phyloP scores from a whole-genome alignment of 2,329 filamentous ascomycete genomes.

The Xylariaceae sp. region DNA sequence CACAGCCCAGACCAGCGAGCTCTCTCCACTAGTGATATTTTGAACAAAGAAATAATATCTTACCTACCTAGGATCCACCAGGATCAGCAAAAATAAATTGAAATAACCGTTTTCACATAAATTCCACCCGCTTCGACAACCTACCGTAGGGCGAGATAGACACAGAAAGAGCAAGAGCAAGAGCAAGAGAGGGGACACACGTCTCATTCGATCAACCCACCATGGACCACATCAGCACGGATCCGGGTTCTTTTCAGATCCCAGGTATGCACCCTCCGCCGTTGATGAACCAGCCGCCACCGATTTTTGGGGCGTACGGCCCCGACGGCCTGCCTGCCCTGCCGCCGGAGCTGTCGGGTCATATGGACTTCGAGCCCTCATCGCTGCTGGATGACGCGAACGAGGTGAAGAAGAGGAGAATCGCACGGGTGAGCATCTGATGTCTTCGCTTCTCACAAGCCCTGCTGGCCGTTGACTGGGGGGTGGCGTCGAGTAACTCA shows the following conservation, averaged over 20 bases:
- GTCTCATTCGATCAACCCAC: neutral
- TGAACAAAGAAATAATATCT: neutral
- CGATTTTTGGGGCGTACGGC: constrained; percentile 62
- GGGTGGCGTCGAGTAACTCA: neutral
- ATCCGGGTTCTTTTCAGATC: constrained; percentile 49
- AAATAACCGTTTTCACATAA: neutral
- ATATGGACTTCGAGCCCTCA: constrained; percentile 55
- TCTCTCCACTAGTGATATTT: constrained; percentile 4
- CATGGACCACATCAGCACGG: constrained; percentile 47
- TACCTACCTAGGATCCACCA: neutral
- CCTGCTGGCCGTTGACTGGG: neutral
- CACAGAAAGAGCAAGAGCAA: too few relatives aligned
- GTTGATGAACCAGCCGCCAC: constrained; percentile 61
- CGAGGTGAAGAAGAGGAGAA: constrained; percentile 83
- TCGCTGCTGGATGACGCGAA: constrained; percentile 59
- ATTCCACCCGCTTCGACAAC: neutral
- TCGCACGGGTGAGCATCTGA: constrained; percentile 64
- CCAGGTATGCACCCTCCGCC: constrained; percentile 50
- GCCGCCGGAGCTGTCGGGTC: constrained; percentile 52
- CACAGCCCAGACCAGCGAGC: neutral
- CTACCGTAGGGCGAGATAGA: constrained; percentile 2
- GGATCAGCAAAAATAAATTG: neutral
- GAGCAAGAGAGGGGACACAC: constrained; percentile 1
- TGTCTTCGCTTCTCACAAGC: neutral
- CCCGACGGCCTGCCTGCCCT: constrained; percentile 56